Base-by-base conservation (phyloP, 345 rosid genomes). In the Gossypium thurberi region DNA sequence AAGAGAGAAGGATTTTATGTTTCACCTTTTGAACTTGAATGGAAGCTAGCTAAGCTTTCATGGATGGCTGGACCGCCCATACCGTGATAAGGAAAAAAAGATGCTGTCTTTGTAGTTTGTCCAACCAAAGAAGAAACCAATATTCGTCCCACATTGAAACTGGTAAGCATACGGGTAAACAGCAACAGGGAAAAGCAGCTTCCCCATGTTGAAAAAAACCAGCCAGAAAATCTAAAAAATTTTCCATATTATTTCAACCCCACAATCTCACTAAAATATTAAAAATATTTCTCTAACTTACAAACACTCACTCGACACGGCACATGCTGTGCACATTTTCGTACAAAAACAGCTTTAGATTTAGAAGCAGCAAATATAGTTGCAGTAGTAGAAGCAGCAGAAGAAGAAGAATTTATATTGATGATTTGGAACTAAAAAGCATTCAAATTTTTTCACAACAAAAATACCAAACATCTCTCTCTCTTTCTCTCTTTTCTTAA, bases 131-230 rank as follows among this genome's bases (percentile, higher is more conserved):
- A 73, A 51, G 76, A 77, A 84, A 65, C 69, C 64, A 53, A 62
- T 53, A 68, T 74, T 68, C 59, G 23, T 42, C 25, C 26, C 75
- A 69, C 48, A 57, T 74, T 76, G 68, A 76, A 82, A 72, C 82
- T 78, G 82, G 84, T 78, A 78, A 80, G 18, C 37, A 51, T 69
- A 71, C 77, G 77, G 75, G 71, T 77, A 77, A 82, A 56, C 75
- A 60, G 79, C 77, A 82, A 56, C 76, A 60, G 79, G 78, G 75
- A 78, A 81, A 79, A 78, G 74, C 18, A 53, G 63, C 64, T 71
- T 57, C 65, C 26, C 73, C 33, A 55, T 55, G 70, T 71, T 74
- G 78, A 76, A 79, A 71, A 33, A 67, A 14, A 68, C 71, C 43
- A 63, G 75, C 64, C 48, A 75, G 77, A 69, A 75, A 62, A 79